Percentiles rank a stretch among this genome's conserved stretches.
Evolutionary conservation across 805 yeast species (phyloP).

Genomic region (Yarrowia osloensis): DNA sequence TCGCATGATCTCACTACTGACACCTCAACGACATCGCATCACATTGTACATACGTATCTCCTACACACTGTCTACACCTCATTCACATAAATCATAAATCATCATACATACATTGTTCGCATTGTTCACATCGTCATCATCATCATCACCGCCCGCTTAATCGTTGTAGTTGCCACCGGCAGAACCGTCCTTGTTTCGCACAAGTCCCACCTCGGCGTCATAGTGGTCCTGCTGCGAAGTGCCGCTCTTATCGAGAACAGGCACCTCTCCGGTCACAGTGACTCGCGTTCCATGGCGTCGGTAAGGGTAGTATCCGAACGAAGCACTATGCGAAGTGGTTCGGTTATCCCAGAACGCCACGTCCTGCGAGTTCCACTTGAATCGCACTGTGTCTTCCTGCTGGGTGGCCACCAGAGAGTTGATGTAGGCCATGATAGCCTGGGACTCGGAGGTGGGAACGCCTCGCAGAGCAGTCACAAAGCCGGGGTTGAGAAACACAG

Average conservation of each 20-base stretch:
- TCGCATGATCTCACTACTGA: no score
- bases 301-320: conserved; percentile 55
- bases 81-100: neutral
- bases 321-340: conserved; percentile 53
- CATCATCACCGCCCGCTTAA: conserved; percentile 16
- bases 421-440: conserved; percentile 56
- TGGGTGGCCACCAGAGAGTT: conserved; percentile 49
- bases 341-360: conserved; percentile 60
- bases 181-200: conserved; percentile 39
- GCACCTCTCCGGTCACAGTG: conserved; percentile 78
- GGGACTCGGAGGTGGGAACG: conserved; percentile 67
- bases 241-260: conserved; percentile 43
- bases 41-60: no score
- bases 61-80: no score
- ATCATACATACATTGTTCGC: neutral
- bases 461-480: conserved; percentile 64
- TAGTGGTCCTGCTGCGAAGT: conserved; percentile 36
- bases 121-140: neutral
- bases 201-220: conserved; percentile 38
- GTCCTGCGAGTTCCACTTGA: conserved; percentile 53
- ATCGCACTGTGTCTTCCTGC: conserved; percentile 55
- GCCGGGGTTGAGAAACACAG: conserved; percentile 47
- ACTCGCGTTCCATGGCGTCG: conserved; percentile 74
- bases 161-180: conserved; percentile 42
- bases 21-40: no score